Base-by-base conservation (phyloP, 306 rosid genomes). In the Castanea mollissima region DNA sequence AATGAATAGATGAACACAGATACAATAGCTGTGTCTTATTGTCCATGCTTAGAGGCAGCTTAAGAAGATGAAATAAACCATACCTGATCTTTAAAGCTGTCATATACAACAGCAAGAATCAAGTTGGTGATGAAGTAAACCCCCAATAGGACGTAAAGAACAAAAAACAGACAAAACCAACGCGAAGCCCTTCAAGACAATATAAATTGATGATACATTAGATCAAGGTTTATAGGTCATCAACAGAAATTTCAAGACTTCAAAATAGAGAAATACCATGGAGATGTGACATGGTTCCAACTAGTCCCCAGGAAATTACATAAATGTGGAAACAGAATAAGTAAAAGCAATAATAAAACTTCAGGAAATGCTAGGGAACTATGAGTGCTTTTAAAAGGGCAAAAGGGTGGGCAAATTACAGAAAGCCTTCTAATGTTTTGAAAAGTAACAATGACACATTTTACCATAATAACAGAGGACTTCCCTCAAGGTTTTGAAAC, bases 71-170 rank as follows among this genome's bases (percentile, higher is more conserved):
- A 52, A 25, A 52, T 20, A 63, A 79, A 76, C 20, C 44, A 84
- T 87, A 95, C 99, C 99, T 95, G 92, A 81, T 85, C 74, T 87
- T 93, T 95, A 86, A 95, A 95, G 86, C 98, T 91, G 62, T 95
- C 94, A 55, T 93, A 93, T 78, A 95, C 97, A 82, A 95, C 99
- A 44, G 99, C 99, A 83, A 95, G 99, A 51, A 95, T 85, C 91
- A 95, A 87, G 86, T 89, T 95, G 23, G 98, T 95, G 79, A 95
- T 97, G 74, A 92, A 92, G 89, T 95, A 95, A 64, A 95, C 99
- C 75, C 99, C 99, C 85, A 95, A 31, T 85, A 95, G 91, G 90
- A 93, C 96, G 76, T 87, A 95, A 35, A 95, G 87, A 80, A 93
- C 73, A 78, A 95, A 95, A 82, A 82, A 95, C 46, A 95, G 69